phyloP scores from a whole-genome alignment of 2,329 filamentous ascomycete genomes.

The Trichoderma lentiforme region DNA sequence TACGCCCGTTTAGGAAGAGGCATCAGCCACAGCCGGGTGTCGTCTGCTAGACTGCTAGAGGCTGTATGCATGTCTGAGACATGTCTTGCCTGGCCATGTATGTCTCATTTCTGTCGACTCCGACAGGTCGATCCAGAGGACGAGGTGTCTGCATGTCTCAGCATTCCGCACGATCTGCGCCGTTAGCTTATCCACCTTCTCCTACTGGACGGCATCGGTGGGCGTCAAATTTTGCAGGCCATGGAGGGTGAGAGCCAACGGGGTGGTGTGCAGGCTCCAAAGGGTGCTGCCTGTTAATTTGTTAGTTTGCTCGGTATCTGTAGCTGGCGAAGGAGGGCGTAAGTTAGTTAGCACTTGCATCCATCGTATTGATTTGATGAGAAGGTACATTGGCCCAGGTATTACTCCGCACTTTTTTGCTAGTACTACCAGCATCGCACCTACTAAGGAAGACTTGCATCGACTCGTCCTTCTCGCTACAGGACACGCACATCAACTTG shows the following conservation, averaged over 20 bases:
- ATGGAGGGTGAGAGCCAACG: background rate
- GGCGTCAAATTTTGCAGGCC: slow-evolving; percentile 9
- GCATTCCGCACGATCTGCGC: slow-evolving; percentile 16
- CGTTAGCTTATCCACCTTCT: slow-evolving; percentile 10
- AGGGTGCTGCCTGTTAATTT: background rate
- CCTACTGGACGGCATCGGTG: slow-evolving; percentile 3
- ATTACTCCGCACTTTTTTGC: slow-evolving; percentile 6
- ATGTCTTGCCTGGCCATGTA: slow-evolving; percentile 29
- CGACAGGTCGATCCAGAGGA: slow-evolving; percentile 34
- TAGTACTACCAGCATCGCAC: background rate
- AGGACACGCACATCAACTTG: background rate
- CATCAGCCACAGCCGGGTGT: slow-evolving; percentile 17
- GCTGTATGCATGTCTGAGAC: slow-evolving; percentile 33
- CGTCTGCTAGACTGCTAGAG: slow-evolving; percentile 13
- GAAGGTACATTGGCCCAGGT: background rate
- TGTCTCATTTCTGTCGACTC: slow-evolving; percentile 37
- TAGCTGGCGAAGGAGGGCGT: background rate
- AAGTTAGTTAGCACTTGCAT: background rate
- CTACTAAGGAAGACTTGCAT: background rate
- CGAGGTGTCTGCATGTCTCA: slow-evolving; percentile 29
- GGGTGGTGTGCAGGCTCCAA: background rate
- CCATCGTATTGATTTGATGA: background rate
- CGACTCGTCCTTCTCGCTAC: background rate
- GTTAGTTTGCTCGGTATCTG: background rate
- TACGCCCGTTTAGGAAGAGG: slow-evolving; percentile 5